Percentiles rank a stretch among this genome's conserved stretches.
phyloP scores from a whole-genome alignment of 345 rosid species.

The Brassica juncea region DNA sequence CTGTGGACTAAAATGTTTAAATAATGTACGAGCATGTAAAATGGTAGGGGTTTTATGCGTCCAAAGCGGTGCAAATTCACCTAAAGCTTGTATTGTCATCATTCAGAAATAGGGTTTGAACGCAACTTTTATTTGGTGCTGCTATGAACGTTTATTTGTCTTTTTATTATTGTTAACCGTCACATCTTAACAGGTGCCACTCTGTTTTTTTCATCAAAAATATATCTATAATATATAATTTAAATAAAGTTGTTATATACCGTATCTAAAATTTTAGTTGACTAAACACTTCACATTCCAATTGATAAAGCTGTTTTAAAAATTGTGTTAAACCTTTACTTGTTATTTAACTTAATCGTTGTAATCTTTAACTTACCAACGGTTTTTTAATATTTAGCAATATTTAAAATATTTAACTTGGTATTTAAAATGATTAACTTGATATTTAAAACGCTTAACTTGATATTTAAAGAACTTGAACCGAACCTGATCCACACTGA shows the following conservation, averaged over 20 bases:
- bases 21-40: neutral
- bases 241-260: neutral
- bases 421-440: too few relatives aligned
- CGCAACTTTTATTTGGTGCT: conserved; percentile 7
- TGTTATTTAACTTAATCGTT: neutral
- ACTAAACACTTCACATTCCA: neutral
- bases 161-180: neutral
- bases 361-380: too few relatives aligned
- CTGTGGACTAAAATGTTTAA: neutral
- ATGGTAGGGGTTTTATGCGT: neutral
- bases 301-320: neutral
- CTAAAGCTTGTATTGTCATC: conserved; percentile 3
- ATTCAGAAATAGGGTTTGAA: conserved; percentile 3
- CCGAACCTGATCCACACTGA: too few relatives aligned
- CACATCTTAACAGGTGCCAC: neutral
- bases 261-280: neutral
- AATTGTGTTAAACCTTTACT: neutral
- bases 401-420: too few relatives aligned
- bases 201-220: neutral
- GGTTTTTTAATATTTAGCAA: too few relatives aligned
- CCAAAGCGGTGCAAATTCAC: neutral
- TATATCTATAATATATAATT: neutral
- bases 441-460: too few relatives aligned
- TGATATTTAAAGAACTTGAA: too few relatives aligned
- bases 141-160: conserved; percentile 8